Base-by-base conservation (phyloP, 345 rosid genomes). In the Cochlearia excelsa region DNA sequence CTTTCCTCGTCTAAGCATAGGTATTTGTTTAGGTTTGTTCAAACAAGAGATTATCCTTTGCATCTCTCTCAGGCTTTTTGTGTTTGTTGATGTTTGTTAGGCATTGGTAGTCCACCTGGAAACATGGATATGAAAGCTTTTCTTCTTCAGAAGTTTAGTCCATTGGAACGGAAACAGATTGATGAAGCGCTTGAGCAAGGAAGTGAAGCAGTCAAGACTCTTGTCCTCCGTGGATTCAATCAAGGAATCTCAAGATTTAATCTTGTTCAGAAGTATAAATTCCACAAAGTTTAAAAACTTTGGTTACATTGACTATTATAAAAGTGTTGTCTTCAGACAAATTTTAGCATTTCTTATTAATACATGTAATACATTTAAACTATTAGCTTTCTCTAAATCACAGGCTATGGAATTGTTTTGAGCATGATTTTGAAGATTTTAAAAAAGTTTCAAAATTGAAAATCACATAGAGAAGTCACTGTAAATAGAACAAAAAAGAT, bases 51-150 rank as follows among this genome's bases (percentile, higher is more conserved):
- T 1, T 29, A 3, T 45, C 3, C 31, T 30, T 37, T 29, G 26
- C 10, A 26, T 28, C 8, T 10, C 5, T 58, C 40, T 58, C 2
- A 38, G 11, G 28, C n/a, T 65, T 64, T 30, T 42, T 26, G 44
- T 27, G 5, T 26, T 30, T 64, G 29, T 51, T 52, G 50, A 26
- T 46, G 4, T 35, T 57, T 57, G 42, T 67, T 75, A 88, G 96
- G 98, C 45, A 82, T 92, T 61, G 95, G 95, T 72, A 84, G 83
- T 56, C 90, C 96, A 60, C 96, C 96, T 5, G 98, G 95, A 47
- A 73, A 69, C 40, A 92, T 92, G 93, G 96, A 92, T 78, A 75
- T 86, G 86, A 88, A 78, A 77, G 96, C 98, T 66, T 92, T 77
- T 70, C 96, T 86, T 65, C 76, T 92, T 39, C 96, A 86, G 71